Evolutionary conservation across 225 moss, liverwort and hornwort species (phyloP), one percentile per base, ranked within the genome.

Genomic region (Ulota crispa): DNA sequence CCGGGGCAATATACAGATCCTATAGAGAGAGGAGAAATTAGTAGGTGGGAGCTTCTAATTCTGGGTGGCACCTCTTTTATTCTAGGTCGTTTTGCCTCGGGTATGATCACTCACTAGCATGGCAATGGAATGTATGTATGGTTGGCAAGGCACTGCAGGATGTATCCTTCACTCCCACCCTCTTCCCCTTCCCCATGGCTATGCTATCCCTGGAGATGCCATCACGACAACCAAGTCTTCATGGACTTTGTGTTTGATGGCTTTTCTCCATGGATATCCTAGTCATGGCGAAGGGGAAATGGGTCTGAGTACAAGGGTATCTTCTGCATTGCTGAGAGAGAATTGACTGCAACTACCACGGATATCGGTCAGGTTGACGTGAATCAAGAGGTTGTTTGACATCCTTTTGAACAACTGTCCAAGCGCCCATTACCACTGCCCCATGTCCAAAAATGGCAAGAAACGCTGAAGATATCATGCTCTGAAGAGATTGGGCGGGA

Each of bases 101-200:
- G 68, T 28, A 16, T 10, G 21, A 21, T 6, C 13, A 24, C 15
- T 7, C 5, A 41, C 31, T 28, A 21, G 36, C 37, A 39, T 31
- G 41, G 50, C 59, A 24, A 23, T 12, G 43, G 13, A 43, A 13
- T 14, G 81, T 86, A 79, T 86, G 82, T 86, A 79, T 86, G 82
- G 86, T 86, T 82, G 86, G 82, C 86, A 21, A 8, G 52, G 1
- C 82, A 69, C n/a, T 75, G 62, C 78, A 63, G 42, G 39, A 63
- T 13, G 27, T 28, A 63, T 13, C 53, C 75, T 45, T 19, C 12
- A 13, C 74, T 68, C 55, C 2, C 15, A 78, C 54, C 32, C 27
- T 20, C 26, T 2, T 74, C 55, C 45, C 34, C 19, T 55, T 75
- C 39, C 39, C 13, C 62, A 23, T 64, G 69, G 43, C 82, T 69